A percentile compares a stretch with the other conserved stretches of the same genome.
Evolutionary conservation across 768 basidiomycete species (phyloP).

Genomic region (Rhizopogon vinicolor): DNA sequence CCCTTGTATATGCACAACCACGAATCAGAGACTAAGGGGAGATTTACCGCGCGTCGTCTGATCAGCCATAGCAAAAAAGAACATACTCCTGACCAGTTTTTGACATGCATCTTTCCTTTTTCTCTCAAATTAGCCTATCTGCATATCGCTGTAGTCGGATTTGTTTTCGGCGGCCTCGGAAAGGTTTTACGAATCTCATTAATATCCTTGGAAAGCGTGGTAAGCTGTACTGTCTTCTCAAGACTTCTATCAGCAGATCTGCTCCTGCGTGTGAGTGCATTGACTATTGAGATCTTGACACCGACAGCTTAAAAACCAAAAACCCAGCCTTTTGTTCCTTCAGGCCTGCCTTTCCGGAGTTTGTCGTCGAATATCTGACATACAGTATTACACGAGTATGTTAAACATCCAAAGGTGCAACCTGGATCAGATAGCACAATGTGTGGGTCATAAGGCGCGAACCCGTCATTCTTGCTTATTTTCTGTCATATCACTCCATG

Average conservation of each 20-base stretch:
- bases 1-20: neutral
- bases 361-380: neutral
- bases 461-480: neutral
- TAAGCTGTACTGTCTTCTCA: too few species aligned
- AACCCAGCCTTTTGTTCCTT: neutral
- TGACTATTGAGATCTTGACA: neutral
- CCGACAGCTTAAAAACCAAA: neutral
- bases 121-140: neutral
- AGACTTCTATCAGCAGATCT: neutral
- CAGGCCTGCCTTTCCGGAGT: neutral
- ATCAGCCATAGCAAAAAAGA: neutral
- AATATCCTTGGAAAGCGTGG: too few species aligned
- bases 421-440: neutral
- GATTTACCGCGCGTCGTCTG: neutral
- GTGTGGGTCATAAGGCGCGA: neutral
- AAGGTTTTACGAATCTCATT: neutral
- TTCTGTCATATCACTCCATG: neutral
- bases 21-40: neutral
- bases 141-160: neutral
- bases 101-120: neutral
- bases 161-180: neutral
- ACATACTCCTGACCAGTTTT: neutral
- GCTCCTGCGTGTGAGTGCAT: neutral
- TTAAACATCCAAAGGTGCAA: neutral
- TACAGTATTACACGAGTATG: neutral